phyloP scores from a whole-genome alignment of 2,329 filamentous ascomycete genomes.

The Verticillium nubilum region DNA sequence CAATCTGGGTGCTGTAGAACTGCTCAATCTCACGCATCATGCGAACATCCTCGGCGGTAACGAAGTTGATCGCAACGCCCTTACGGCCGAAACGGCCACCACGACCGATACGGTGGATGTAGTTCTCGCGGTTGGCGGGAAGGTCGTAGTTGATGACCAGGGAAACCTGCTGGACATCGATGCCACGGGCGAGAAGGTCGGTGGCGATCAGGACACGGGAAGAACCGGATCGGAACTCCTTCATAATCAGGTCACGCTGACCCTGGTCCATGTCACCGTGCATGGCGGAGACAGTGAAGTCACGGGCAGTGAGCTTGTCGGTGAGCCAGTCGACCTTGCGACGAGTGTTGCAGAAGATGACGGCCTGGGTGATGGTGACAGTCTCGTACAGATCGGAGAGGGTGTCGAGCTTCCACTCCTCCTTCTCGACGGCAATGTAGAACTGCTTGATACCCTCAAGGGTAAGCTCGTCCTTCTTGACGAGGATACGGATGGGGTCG shows the following conservation, averaged over 20 bases:
- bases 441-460: conserved; percentile 99
- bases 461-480: conserved; percentile 99
- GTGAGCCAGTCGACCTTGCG: conserved; percentile 99
- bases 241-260: conserved; percentile 99
- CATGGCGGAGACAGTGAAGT: conserved; percentile 99
- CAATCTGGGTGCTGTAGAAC: conserved; percentile 99
- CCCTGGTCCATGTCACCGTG: conserved; percentile 99
- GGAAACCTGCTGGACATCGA: conserved; percentile 99
- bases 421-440: conserved; percentile 99
- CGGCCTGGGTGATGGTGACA: conserved; percentile 97
- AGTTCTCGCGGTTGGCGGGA: conserved; percentile 98
- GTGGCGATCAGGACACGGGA: conserved; percentile 98
- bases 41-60: conserved; percentile 96
- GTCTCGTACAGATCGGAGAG: conserved; percentile 99
- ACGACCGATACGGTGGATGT: conserved; percentile 99
- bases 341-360: conserved; percentile 99
- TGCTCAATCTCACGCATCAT: conserved; percentile 99
- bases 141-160: conserved; percentile 99
- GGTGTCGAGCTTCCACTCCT: conserved; percentile 99
- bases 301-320: conserved; percentile 95
- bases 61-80: conserved; percentile 99
- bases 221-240: conserved; percentile 99
- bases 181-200: conserved; percentile 96
- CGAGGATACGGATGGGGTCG: conserved; percentile 95
- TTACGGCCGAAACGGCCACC: conserved; percentile 99